A percentile compares a stretch with the other conserved stretches of the same genome.
These are phyloP conservation scores for Persicaria tinctoria DNA, from an alignment of 148 eudicot genomes.

Conservation along the genomic window DNA sequence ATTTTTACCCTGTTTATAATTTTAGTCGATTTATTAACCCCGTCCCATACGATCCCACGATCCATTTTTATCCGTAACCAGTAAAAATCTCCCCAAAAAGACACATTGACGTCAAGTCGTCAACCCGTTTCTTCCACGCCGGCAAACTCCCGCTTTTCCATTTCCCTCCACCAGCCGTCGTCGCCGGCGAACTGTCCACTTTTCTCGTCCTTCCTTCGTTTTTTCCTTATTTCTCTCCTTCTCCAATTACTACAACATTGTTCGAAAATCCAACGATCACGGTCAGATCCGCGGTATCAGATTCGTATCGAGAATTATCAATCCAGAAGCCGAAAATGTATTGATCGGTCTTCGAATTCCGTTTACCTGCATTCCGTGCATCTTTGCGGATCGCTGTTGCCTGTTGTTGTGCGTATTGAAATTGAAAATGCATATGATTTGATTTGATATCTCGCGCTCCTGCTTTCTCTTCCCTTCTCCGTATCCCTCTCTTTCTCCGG, in stretches of 20 bases:
- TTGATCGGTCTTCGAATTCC: not conserved
- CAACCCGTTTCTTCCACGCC: conserved; percentile 4
- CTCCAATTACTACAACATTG: not conserved
- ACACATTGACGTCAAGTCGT: not conserved
- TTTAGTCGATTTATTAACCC: too few relatives aligned
- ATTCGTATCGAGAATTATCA: not conserved
- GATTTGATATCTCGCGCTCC: not conserved
- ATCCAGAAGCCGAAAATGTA: not conserved
- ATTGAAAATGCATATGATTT: not conserved
- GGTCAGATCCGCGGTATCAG: not conserved
- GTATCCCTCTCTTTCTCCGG: not conserved
- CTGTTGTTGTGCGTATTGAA: not conserved
- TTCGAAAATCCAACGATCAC: not conserved
- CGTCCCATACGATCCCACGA: too few relatives aligned
- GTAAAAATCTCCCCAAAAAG: not conserved
- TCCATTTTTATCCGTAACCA: not conserved
- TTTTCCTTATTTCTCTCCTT: not conserved
- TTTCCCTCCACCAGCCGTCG: not conserved
- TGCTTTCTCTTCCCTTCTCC: not conserved
- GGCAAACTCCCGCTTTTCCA: not conserved
- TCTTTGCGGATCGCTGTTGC: not conserved
- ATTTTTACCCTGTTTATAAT: too few relatives aligned
- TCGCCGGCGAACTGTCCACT: conserved; percentile 2
- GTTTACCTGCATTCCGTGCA: not conserved
- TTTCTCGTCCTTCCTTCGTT: not conserved